phyloP scores from a whole-genome alignment of 768 basidiomycete species.

The Gymnopilus junonius region DNA sequence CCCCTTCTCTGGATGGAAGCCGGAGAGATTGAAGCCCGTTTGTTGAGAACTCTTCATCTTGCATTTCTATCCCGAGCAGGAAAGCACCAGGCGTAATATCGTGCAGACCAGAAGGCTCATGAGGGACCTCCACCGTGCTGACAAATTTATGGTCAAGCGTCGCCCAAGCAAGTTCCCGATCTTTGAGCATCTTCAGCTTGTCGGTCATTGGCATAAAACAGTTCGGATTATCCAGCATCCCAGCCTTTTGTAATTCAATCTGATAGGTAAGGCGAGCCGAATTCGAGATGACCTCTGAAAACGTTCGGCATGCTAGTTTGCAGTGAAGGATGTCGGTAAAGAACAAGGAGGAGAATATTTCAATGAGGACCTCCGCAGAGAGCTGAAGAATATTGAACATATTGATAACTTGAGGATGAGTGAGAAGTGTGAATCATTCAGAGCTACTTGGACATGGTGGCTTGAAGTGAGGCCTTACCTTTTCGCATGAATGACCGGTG shows the following conservation, averaged over 20 bases:
- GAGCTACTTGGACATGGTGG: not conserved
- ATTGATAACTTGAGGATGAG: not conserved
- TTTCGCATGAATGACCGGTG: too few species aligned
- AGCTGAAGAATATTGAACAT: not conserved
- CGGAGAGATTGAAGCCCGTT: not conserved
- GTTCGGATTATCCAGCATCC: not conserved
- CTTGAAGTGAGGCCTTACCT: too few species aligned
- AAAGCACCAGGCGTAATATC: not conserved
- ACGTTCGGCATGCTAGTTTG: not conserved
- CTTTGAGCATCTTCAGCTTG: not conserved
- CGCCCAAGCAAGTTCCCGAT: not conserved
- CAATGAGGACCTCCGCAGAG: not conserved
- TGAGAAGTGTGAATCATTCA: not conserved
- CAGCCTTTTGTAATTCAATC: not conserved
- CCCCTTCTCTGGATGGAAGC: not conserved
- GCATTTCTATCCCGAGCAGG: not conserved
- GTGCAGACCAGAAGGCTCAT: not conserved
- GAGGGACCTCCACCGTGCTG: not conserved
- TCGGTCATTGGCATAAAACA: not conserved
- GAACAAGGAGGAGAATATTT: not conserved
- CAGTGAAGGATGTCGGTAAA: not conserved
- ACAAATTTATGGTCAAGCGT: not conserved
- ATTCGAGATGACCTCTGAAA: not conserved
- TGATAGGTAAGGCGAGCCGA: not conserved
- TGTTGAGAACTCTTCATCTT: not conserved